A percentile compares a stretch with the other conserved stretches of the same genome.
These are phyloP conservation scores for Pythium rhizo-oryzae DNA, from an alignment of 352 stramenopile genomes.

Conservation along the genomic window DNA sequence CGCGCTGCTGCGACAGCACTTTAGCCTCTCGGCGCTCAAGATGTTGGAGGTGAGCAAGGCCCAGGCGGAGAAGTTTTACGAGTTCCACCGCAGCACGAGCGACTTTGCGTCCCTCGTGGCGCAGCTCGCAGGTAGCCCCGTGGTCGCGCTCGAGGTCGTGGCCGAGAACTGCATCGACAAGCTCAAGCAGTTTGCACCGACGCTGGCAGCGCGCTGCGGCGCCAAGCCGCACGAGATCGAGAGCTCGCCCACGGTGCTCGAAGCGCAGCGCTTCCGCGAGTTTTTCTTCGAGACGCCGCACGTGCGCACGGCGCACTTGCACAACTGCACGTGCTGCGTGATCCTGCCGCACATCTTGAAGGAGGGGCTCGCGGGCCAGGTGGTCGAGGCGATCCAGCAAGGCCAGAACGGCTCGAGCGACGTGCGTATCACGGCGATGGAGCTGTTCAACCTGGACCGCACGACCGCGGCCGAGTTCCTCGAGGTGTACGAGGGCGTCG, in stretches of 20 bases:
- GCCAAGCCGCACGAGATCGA: constrained; percentile 51
- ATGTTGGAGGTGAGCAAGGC: constrained; percentile 55
- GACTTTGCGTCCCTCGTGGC: constrained; percentile 43
- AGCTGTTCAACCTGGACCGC: constrained; percentile 89
- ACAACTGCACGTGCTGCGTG: constrained; percentile 92
- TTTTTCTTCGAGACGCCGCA: constrained; percentile 69
- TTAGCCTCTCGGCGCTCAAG: constrained; percentile 78
- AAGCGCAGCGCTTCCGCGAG: constrained; percentile 56
- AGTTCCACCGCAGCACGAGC: constrained; percentile 39
- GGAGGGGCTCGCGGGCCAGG: constrained; percentile 71
- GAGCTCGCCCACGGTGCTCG: constrained; percentile 48
- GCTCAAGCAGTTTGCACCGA: constrained; percentile 54
- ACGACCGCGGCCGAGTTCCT: constrained; percentile 91
- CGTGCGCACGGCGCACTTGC: constrained; percentile 69
- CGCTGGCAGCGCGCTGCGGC: constrained; percentile 46
- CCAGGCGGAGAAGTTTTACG: constrained; percentile 61
- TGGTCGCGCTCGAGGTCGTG: constrained; percentile 79
- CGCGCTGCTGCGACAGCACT: constrained; percentile 67
- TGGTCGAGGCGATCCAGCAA: constrained; percentile 83
- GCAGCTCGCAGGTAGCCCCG: constrained; percentile 39
- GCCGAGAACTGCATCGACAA: constrained; percentile 70
- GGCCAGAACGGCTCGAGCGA: constrained; percentile 30
- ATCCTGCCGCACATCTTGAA: constrained; percentile 94
- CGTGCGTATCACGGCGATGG: constrained; percentile 87
- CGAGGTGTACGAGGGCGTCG: constrained; percentile 90